These are phyloP conservation scores for Tricholoma matsutake DNA, from an alignment of 768 basidiomycete genomes.

Conservation along the genomic window DNA sequence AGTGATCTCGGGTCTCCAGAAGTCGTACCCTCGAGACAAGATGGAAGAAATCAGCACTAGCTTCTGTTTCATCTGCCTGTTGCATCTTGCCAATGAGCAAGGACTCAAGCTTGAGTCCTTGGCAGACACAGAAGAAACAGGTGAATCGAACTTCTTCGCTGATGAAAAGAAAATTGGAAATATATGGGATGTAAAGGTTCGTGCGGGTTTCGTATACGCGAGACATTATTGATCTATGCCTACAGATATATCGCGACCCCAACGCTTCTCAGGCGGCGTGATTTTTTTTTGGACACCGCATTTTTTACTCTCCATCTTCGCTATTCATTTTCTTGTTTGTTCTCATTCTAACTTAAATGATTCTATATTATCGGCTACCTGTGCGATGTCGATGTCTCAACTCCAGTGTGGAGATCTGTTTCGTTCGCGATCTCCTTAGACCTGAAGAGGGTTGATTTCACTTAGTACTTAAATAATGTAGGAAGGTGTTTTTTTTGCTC, in stretches of 20 bases:
- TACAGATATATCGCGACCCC: slow-evolving; percentile 48
- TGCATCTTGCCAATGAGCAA: slow-evolving; percentile 96
- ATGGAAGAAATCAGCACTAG: slow-evolving; percentile 98
- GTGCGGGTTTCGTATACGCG: slow-evolving; percentile 11
- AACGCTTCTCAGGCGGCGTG: slow-evolving; percentile 37
- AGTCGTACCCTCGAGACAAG: slow-evolving; percentile 86
- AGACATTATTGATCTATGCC: slow-evolving; percentile 4
- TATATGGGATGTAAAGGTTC: slow-evolving; percentile 75
- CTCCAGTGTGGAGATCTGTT: too few species aligned
- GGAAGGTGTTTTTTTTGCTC: too few species aligned
- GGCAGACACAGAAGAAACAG: slow-evolving; percentile 36
- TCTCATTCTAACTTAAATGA: slow-evolving; percentile 8
- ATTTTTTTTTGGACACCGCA: slow-evolving; percentile 3
- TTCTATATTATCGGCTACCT: slow-evolving; percentile 5
- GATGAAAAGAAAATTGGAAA: slow-evolving; percentile 54
- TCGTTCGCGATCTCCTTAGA: too few species aligned
- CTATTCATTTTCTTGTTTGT: slow-evolving; percentile 1
- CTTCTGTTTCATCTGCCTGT: slow-evolving; percentile 97
- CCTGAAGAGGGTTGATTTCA: too few species aligned
- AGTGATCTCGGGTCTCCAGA: slow-evolving; percentile 80
- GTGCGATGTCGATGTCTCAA: slow-evolving; percentile 11
- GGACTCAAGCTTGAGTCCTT: slow-evolving; percentile 77
- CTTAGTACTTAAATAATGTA: too few species aligned
- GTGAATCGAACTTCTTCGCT: slow-evolving; percentile 16
- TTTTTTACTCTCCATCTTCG: neutral